Base-by-base conservation (phyloP, 2,329 filamentous ascomycete genomes). In the Aspergillus piperis region DNA sequence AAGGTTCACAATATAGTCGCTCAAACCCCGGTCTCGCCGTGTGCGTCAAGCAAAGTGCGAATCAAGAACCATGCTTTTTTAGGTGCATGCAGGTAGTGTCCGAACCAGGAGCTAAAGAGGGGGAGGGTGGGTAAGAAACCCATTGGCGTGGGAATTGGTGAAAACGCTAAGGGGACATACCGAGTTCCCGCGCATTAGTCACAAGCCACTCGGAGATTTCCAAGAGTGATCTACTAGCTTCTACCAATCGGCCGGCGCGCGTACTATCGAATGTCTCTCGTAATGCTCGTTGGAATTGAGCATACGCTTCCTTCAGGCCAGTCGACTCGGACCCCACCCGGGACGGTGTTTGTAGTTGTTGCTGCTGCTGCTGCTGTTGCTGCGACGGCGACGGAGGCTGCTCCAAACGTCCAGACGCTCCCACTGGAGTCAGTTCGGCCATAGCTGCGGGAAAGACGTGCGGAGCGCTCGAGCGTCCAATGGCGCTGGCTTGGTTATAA, bases 201-300 rank as follows among this genome's bases (percentile, higher is more conserved):
- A 90, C 76, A 53, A 90, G 77, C 85, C 88, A 90, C 65, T 87
- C 83, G 41, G 88, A 88, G 65, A 89, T 82, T 61, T 86, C 80
- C 59, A 88, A 74, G 53, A 91, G 75, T 57, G 83, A 83, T 62
- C 77, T 76, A 61, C 83, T 84, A 44, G 87, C 86, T 64, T 88
- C 85, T 54, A 77, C 78, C 67, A 91, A 78, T 59, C 83, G 79
- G 25, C 87, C 86, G 62, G 86, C 81, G 57, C 84, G 84, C 57
- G 91, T 88, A 65, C 88, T 85, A 64, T 90, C 86, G 70, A 94
- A 95, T 10, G 91, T 89, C 57, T 81, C 81, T 79, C 76, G 80
- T 54, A 88, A 73, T 54, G 81, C 81, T 55, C 75, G 79, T 66
- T 86, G 83, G 65, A 87, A 88, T 61, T 80, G 80, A 44, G 84